Conservation (phyloP, 2,329 filamentous ascomycete species). For the Periglandula ipomoeae region DNA sequence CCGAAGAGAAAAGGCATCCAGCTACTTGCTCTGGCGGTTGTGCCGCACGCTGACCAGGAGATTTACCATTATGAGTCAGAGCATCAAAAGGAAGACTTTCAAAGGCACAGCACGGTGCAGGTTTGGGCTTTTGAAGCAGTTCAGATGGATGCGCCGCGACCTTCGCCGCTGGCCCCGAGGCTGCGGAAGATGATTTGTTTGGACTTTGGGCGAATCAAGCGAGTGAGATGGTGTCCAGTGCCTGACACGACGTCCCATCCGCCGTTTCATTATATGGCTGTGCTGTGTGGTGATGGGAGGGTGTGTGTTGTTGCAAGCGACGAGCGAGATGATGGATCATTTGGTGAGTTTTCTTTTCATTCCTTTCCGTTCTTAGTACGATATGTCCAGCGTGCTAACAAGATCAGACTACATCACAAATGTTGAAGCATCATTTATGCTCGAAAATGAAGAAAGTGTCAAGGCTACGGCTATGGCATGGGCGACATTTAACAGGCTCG, state of each 20-base stretch:
- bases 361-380: no score
- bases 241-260: conserved; percentile 27
- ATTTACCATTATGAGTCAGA: conserved; percentile 29
- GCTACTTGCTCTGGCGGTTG: conserved; percentile 41
- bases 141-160: conserved; percentile 20
- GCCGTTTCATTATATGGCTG: conserved; percentile 34
- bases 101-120: conserved; percentile 39
- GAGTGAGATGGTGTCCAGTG: conserved; percentile 35
- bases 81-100: conserved; percentile 26
- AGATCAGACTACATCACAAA: background rate
- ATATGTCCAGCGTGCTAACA: conserved; percentile 15
- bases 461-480: conserved; percentile 45
- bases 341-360: conserved; percentile 26
- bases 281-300: conserved; percentile 42
- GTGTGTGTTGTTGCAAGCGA: conserved; percentile 35
- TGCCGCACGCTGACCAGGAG: conserved; percentile 42
- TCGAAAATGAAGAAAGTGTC: conserved; percentile 37
- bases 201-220: conserved; percentile 39
- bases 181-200: conserved; percentile 37
- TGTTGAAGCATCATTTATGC: conserved; percentile 27
- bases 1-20: conserved; percentile 30
- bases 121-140: conserved; percentile 38
- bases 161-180: conserved; percentile 26
- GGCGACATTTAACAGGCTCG: conserved; percentile 45
- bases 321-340: conserved; percentile 21